A percentile compares a stretch with the other conserved stretches of the same genome.
Conservation (phyloP, 768 basidiomycete genomes). For the Tricholoma sp. region DNA sequence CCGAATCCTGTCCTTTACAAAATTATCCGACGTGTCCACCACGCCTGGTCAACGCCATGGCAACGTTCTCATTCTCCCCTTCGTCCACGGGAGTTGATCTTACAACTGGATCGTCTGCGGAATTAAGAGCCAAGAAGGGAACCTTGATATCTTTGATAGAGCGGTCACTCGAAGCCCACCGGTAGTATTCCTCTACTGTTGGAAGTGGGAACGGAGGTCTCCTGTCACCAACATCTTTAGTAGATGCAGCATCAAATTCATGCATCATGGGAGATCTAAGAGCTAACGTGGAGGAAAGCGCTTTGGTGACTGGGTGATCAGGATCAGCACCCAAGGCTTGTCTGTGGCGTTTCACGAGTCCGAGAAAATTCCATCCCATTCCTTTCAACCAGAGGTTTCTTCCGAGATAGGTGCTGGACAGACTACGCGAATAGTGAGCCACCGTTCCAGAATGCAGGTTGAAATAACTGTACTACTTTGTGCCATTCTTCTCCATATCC, state of each 20-base stretch:
- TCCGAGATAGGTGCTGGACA: slow-evolving; percentile 39
- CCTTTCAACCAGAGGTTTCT: slow-evolving; percentile 50
- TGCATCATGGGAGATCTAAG: slow-evolving; percentile 34
- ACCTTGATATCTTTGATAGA: slow-evolving; percentile 43
- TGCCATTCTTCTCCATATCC: slow-evolving; percentile 28
- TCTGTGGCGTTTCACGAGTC: slow-evolving; percentile 36
- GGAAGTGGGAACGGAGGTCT: slow-evolving; percentile 29
- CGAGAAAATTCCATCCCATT: slow-evolving; percentile 56
- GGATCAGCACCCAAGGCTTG: slow-evolving; percentile 34
- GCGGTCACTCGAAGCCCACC: slow-evolving; percentile 42
- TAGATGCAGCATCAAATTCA: slow-evolving; percentile 43
- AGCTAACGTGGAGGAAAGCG: slow-evolving; percentile 27
- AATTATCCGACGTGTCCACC: slow-evolving; percentile 73
- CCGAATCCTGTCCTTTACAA: slow-evolving; percentile 24
- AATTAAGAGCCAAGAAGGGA: slow-evolving; percentile 56
- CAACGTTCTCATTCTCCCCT: slow-evolving; percentile 35
- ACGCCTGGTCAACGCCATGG: slow-evolving; percentile 40
- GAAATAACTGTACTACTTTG: slow-evolving; percentile 24
- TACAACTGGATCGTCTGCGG: slow-evolving; percentile 60
- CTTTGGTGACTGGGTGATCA: slow-evolving; percentile 31
- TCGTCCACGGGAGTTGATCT: slow-evolving; percentile 38
- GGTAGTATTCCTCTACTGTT: slow-evolving; percentile 22
- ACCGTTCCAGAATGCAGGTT: background rate
- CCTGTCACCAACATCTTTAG: slow-evolving; percentile 44
- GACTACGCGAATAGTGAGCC: slow-evolving; percentile 22